Evolutionary conservation across 1,139 yeast genomes (phyloP), one percentile per base, ranked within the genome.

Genomic region (Blastobotrys persicus): DNA sequence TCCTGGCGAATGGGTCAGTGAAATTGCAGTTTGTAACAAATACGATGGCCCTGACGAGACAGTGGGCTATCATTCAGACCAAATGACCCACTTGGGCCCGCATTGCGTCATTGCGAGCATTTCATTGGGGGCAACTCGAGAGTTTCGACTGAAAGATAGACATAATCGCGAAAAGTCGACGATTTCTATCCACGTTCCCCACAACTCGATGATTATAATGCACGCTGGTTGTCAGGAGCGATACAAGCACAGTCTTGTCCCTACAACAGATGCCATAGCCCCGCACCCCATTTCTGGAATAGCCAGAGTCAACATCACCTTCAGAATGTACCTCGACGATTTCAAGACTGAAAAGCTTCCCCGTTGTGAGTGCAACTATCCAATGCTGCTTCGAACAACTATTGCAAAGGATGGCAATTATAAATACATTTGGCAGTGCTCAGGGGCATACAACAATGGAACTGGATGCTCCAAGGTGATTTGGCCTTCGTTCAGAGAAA

Each of bases 221-320:
- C 81, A 81, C 55, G 85, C 88, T 0, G 88, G 88, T 1, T 81
- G 86, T 54, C 94, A 85, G 61, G 94, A 85, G 56, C 77, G 77
- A 44, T 85, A 68, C 63, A 83, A 80, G 57, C 91, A 85, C 59
- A 68, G 79, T 51, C 72, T 81, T 19, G 76, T 73, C 44, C 74
- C 71, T 37, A 68, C 66, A 52, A 62, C 66, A 13, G 62, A 53
- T 59, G 46, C 57, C 5, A 52, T 70, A 3, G 64, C 60, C 6
- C 65, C 67, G 0, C 82, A 84, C 59, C 75, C 78, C 0, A 63
- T 75, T 1, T 65, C 81, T 0, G 83, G 82, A 0, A 57, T 70
- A 2, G 55, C 72, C 2, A 67, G 94, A 45, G 75, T 82, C 56
- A 85, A 81, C 57, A 62, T 85, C 41, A 85, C 94, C 0, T 84